Conservation (phyloP, 306 rosid genomes). For the Notholithocarpus densiflorus region DNA sequence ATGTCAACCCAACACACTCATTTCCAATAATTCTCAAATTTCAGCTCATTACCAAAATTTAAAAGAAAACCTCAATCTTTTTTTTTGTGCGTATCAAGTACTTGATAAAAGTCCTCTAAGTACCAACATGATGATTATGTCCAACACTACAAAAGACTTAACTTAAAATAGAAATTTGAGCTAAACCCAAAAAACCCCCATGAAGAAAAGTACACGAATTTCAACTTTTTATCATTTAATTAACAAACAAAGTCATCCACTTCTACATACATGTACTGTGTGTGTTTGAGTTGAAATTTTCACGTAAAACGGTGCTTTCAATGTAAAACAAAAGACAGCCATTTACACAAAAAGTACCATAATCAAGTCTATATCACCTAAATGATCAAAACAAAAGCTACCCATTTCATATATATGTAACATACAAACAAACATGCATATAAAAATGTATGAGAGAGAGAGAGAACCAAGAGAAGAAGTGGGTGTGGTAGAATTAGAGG, state of each 20-base stretch:
- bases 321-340: constrained; percentile 8
- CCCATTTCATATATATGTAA: neutral
- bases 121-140: neutral
- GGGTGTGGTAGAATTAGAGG: constrained; percentile 27
- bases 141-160: neutral
- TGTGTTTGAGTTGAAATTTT: neutral
- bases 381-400: neutral
- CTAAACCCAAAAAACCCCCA: constrained; percentile 1
- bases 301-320: neutral
- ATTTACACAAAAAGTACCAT: neutral
- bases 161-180: neutral
- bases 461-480: constrained; percentile 43
- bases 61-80: neutral
- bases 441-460: constrained; percentile 19
- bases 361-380: neutral
- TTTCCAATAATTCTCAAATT: neutral
- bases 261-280: neutral
- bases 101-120: constrained; percentile 6
- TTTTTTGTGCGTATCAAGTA: neutral
- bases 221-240: neutral
- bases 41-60: neutral
- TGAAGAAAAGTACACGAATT: neutral
- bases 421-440: neutral
- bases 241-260: neutral
- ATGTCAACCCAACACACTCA: constrained; percentile 1